Evolutionary conservation across 2,329 filamentous ascomycete species (phyloP).

Genomic region (Geosmithia flava): DNA sequence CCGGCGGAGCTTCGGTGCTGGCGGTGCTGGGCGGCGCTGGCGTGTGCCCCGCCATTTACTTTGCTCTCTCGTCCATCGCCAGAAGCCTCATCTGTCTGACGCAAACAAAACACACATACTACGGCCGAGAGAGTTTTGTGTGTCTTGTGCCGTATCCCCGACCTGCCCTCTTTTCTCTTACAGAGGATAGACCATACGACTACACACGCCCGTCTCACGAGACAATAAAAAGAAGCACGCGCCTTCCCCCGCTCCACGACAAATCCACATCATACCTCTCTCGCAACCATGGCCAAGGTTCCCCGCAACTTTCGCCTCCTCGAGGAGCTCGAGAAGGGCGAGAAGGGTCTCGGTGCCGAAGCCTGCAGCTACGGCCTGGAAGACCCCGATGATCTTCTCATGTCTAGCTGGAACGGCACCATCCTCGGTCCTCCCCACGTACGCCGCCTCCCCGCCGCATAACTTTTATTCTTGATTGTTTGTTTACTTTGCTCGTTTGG

Average conservation of each 20-base stretch:
- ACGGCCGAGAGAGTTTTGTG: no score
- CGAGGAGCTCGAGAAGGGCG: constrained; percentile 96
- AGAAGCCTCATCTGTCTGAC: not conserved
- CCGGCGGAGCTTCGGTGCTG: not conserved
- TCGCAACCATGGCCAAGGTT: constrained; percentile 42
- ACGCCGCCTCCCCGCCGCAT: constrained; percentile 22
- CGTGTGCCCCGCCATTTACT: not conserved
- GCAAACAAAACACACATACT: no score
- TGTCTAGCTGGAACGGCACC: constrained; percentile 98
- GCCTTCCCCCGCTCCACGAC: no score
- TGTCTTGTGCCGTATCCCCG: no score
- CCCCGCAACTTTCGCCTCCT: constrained; percentile 93
- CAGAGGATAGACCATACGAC: not conserved
- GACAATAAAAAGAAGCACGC: no score
- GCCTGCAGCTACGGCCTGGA: constrained; percentile 95
- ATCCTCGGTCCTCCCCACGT: constrained; percentile 95
- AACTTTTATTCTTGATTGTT: not conserved
- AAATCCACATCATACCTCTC: no score
- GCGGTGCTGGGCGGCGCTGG: no score
- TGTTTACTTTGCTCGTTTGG: not conserved
- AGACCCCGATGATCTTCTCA: constrained; percentile 85
- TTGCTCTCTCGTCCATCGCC: not conserved
- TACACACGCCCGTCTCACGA: not conserved
- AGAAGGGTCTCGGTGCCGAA: constrained; percentile 93
- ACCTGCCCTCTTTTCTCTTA: not conserved